Conservation (phyloP, 495 filamentous ascomycete genomes). For the Talaromyces trachyspermus region DNA sequence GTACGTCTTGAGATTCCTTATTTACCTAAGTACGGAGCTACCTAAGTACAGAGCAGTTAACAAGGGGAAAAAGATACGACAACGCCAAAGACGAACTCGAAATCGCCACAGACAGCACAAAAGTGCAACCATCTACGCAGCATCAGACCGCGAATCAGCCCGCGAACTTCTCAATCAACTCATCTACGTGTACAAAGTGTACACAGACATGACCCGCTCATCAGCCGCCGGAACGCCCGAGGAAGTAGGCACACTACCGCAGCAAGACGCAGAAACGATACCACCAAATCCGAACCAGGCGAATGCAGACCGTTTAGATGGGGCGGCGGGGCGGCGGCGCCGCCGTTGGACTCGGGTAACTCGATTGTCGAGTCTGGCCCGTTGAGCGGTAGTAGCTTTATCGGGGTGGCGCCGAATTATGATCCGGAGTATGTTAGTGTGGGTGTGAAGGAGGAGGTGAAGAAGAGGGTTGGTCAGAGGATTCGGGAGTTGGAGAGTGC, state of each 20-base stretch:
- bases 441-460: slow-evolving; percentile 29
- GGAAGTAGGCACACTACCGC: background rate
- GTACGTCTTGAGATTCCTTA: slow-evolving; percentile 12
- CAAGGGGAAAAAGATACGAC: slow-evolving; percentile 20
- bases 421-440: slow-evolving; percentile 23
- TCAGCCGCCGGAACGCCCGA: background rate
- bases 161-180: slow-evolving; percentile 37
- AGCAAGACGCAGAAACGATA: slow-evolving; percentile 4
- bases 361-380: background rate
- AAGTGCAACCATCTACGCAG: slow-evolving; percentile 37
- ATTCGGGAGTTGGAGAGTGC: slow-evolving; percentile 37
- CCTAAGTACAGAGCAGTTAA: background rate
- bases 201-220: slow-evolving; percentile 15
- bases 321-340: slow-evolving; percentile 3
- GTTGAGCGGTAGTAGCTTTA: background rate
- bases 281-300: slow-evolving; percentile 2
- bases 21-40: background rate
- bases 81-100: slow-evolving; percentile 41
- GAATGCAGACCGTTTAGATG: slow-evolving; percentile 5
- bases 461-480: slow-evolving; percentile 33
- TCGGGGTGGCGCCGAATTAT: slow-evolving; percentile 24
- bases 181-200: slow-evolving; percentile 27
- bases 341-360: slow-evolving; percentile 4
- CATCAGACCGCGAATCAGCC: slow-evolving; percentile 39
- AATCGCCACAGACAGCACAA: slow-evolving; percentile 40